Conservation (phyloP, 2,329 filamentous ascomycete species). For the Pezicula radicicola region DNA sequence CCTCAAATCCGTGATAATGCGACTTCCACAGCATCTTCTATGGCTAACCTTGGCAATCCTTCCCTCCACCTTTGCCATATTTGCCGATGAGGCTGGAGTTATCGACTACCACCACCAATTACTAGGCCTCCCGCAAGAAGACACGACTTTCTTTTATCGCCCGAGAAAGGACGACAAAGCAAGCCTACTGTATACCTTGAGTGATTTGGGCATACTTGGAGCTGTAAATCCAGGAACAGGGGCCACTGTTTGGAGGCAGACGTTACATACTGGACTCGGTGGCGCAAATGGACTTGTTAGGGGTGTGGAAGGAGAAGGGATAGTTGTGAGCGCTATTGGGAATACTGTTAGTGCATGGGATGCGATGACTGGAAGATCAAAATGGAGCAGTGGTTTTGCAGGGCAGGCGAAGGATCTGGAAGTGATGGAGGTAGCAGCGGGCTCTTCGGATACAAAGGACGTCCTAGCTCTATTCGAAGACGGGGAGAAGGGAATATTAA, state of each 20-base stretch:
- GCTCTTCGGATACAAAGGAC: constrained; percentile 57
- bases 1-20: constrained; percentile 16
- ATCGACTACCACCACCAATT: constrained; percentile 93
- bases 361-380: constrained; percentile 73
- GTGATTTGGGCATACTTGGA: constrained; percentile 77
- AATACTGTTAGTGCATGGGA: constrained; percentile 76
- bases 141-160: constrained; percentile 92
- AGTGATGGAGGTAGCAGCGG: constrained; percentile 63
- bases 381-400: constrained; percentile 66
- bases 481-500: constrained; percentile 54
- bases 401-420: constrained; percentile 68
- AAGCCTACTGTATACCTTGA: constrained; percentile 86
- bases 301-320: constrained; percentile 75
- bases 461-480: constrained; percentile 65
- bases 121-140: constrained; percentile 75
- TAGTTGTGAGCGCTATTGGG: constrained; percentile 71
- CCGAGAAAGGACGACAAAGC: constrained; percentile 79
- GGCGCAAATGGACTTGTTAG: constrained; percentile 47
- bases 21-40: constrained; percentile 24
- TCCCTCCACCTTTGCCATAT: constrained; percentile 57
- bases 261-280: constrained; percentile 52
- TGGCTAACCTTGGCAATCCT: constrained; percentile 25
- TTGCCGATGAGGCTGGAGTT: constrained; percentile 84
- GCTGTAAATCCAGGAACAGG: constrained; percentile 89
- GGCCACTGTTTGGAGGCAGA: constrained; percentile 81